Conservation (phyloP, 805 yeast species). For the Cyberlindnera samutprakarnensis region DNA sequence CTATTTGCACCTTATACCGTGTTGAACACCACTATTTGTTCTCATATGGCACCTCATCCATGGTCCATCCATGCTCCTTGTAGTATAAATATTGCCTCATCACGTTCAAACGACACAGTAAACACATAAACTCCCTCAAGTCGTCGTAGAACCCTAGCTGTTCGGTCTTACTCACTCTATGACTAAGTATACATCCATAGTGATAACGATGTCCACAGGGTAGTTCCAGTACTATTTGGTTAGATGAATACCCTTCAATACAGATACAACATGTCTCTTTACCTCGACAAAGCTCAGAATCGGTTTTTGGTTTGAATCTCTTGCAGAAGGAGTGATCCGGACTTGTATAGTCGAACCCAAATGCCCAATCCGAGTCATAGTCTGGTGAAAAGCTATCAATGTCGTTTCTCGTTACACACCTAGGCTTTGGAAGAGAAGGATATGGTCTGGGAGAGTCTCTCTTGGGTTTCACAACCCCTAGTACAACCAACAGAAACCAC, state of each 20-base stretch:
- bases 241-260: background rate
- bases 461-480: no score
- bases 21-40: no score
- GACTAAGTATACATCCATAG: constrained; percentile 1
- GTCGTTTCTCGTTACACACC: background rate
- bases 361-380: background rate
- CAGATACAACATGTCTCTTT: constrained; percentile 1
- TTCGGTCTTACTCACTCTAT: background rate
- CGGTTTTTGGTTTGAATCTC: background rate
- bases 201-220: constrained; percentile 8
- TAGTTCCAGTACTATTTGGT: background rate
- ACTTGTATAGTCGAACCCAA: constrained; percentile 2
- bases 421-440: background rate
- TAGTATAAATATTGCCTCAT: constrained; percentile 2
- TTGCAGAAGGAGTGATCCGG: constrained; percentile 2
- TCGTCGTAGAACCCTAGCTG: background rate
- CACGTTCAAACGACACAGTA: constrained; percentile 3
- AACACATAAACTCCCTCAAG: constrained; percentile 2
- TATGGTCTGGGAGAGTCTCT: no score
- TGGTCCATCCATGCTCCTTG: background rate
- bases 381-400: background rate
- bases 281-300: background rate
- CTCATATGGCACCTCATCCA: background rate
- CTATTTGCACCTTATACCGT: no score
- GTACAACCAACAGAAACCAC: no score